Evolutionary conservation across 805 yeast genomes (phyloP).

Genomic region (Hanseniaspora guilliermondii): DNA sequence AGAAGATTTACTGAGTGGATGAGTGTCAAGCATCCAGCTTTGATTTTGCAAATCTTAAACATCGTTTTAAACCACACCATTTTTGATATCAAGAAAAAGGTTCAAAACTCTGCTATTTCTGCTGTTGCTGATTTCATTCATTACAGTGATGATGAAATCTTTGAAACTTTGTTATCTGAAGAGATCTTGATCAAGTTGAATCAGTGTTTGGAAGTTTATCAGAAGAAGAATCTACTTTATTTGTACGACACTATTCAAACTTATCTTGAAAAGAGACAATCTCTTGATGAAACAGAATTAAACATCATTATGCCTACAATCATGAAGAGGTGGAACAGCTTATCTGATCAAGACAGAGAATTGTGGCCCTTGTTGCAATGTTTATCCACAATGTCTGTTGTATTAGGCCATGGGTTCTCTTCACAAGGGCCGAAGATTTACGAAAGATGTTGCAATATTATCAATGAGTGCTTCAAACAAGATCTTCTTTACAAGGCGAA

Average conservation of each 20-base stretch:
- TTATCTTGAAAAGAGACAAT: conserved; percentile 56
- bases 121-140: conserved; percentile 78
- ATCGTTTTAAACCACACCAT: conserved; percentile 56
- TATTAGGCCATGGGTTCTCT: conserved; percentile 70
- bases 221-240: conserved; percentile 66
- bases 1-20: conserved; percentile 80
- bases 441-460: conserved; percentile 58
- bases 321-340: conserved; percentile 62
- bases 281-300: conserved; percentile 45
- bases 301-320: conserved; percentile 66
- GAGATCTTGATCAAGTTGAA: conserved; percentile 60
- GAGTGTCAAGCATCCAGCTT: conserved; percentile 53
- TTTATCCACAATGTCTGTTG: conserved; percentile 80
- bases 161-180: conserved; percentile 47
- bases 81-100: conserved; percentile 74
- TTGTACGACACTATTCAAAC: conserved; percentile 87
- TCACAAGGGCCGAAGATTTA: conserved; percentile 84
- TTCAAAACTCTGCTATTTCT: conserved; percentile 89
- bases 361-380: conserved; percentile 90
- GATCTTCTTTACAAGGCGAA: conserved; percentile 53
- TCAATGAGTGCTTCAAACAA: conserved; percentile 53
- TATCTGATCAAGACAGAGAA: conserved; percentile 68
- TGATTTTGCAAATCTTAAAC: conserved; percentile 65
- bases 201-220: conserved; percentile 63
- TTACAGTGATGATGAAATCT: conserved; percentile 48